These are phyloP conservation scores for Coelastrella sp. DNA, from an alignment of 139 green algal species.

Conservation along the genomic window DNA sequence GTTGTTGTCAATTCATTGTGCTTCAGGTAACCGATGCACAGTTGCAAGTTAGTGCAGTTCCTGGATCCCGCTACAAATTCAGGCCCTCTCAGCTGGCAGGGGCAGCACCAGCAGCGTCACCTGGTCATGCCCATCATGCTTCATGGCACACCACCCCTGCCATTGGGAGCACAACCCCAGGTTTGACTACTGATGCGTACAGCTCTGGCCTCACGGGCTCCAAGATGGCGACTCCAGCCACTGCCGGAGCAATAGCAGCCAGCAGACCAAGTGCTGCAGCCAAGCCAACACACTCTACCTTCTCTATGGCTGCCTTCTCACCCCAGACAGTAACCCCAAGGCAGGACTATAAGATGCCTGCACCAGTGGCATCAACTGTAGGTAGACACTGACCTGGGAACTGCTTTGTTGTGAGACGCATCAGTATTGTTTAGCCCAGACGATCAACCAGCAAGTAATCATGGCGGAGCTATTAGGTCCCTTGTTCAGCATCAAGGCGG, in stretches of 20 bases:
- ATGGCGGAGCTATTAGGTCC: no score
- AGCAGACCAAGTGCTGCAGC: slow-evolving; percentile 3
- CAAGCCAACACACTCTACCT: not conserved
- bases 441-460: no score
- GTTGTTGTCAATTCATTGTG: no score
- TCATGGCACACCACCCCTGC: not conserved
- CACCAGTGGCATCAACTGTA: not conserved
- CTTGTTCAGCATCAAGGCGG: no score
- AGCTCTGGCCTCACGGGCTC: not conserved
- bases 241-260: not conserved
- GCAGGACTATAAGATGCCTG: slow-evolving; percentile 5
- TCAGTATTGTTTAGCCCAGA: no score
- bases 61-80: slow-evolving; percentile 67
- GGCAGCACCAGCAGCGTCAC: slow-evolving; percentile 21
- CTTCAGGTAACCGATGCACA: slow-evolving; percentile 84
- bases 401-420: no score
- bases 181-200: slow-evolving; percentile 1
- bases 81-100: slow-evolving; percentile 47
- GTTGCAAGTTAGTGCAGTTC: slow-evolving; percentile 59
- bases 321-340: slow-evolving; percentile 21
- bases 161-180: slow-evolving; percentile 22
- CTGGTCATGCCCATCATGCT: slow-evolving; percentile 7
- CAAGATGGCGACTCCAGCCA: not conserved
- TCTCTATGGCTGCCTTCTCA: slow-evolving; percentile 24
- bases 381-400: not conserved